Base-by-base conservation (phyloP, 2,329 filamentous ascomycete genomes). In the Apiospora phragmitis region DNA sequence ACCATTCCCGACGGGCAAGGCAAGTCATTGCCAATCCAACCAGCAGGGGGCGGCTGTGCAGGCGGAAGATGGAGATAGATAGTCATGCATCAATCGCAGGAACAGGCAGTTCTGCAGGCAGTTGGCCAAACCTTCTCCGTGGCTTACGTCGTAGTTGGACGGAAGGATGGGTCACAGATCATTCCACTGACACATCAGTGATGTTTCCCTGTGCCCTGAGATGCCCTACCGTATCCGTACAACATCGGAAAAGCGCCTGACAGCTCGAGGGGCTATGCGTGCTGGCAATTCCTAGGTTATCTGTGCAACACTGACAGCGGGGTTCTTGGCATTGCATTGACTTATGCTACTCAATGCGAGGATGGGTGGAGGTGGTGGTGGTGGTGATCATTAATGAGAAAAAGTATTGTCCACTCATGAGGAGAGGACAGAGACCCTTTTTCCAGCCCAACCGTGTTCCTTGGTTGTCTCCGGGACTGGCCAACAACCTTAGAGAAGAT, bases 251-350 rank as follows among this genome's bases (percentile, higher is more conserved):
- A 62, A 38, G 51, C 51, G 32, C 55, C 55, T 62, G 55, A 14
- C 55, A 21, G 29, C 21, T 62, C 29, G 9, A 32, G 24, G 55
- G 55, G 32, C 55, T 59, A 35, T 59, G 55, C 29, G 35, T 9
- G 55, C 32, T 35, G 55, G n/a, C 12, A n/a, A 38, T 8, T 16
- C 55, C 55, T 24, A n/a, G n/a, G n/a, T n/a, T n/a, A n/a, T 62
- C 35, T 38, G 55, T 21, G 55, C 18, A 62, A 62, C 32, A n/a
- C 21, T 38, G 55, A 38, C 55, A 38, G 12, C 18, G 55, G 32
- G 55, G 12, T 62, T 62, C 21, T n/a, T 29, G 18, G 55, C 55
- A 62, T 38, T 62, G 55, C 55, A 62, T 62, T 62, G 55, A 62
- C 55, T 62, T 62, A 38, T 62, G 55, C 55, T 62, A 62, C 42